Percentiles rank a stretch among this genome's conserved stretches.
These are phyloP conservation scores for Annulohypoxylon bovei DNA, from an alignment of 495 filamentous ascomycete genomes.

Conservation along the genomic window DNA sequence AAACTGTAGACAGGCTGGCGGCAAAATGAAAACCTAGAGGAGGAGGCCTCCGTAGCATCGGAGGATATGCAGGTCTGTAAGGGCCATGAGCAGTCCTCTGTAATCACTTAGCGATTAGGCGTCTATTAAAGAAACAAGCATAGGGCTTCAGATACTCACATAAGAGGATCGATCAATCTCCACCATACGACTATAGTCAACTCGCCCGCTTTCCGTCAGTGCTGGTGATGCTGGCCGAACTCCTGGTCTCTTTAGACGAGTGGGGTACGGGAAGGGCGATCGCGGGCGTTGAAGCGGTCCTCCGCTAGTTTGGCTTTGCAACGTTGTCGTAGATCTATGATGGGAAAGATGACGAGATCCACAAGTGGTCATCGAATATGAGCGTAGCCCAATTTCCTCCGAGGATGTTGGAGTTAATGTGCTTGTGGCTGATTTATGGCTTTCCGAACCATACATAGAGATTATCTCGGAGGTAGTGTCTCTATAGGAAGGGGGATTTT, in stretches of 20 bases:
- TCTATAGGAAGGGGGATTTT: slow-evolving; percentile 53
- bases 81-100: slow-evolving; percentile 56
- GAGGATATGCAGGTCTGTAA: slow-evolving; percentile 53
- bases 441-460: slow-evolving; percentile 59
- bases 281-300: slow-evolving; percentile 61
- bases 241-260: slow-evolving; percentile 70
- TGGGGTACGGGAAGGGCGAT: slow-evolving; percentile 71
- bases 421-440: slow-evolving; percentile 53
- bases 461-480: slow-evolving; percentile 57
- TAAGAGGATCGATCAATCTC: slow-evolving; percentile 58
- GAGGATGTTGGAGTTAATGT: slow-evolving; percentile 50
- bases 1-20: slow-evolving; percentile 50
- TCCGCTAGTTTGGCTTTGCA: slow-evolving; percentile 52
- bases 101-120: slow-evolving; percentile 13
- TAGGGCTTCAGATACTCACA: slow-evolving; percentile 43
- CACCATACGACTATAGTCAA: slow-evolving; percentile 62
- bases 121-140: slow-evolving; percentile 10
- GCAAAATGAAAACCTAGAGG: slow-evolving; percentile 47
- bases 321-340: slow-evolving; percentile 63
- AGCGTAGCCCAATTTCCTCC: slow-evolving; percentile 57
- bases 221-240: slow-evolving; percentile 72
- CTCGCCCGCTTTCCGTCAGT: slow-evolving; percentile 58
- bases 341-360: slow-evolving; percentile 60
- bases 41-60: slow-evolving; percentile 48
- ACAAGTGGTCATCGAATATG: slow-evolving; percentile 68